phyloP scores from a whole-genome alignment of 345 rosid genomes.

The Aquilaria malaccensis region DNA sequence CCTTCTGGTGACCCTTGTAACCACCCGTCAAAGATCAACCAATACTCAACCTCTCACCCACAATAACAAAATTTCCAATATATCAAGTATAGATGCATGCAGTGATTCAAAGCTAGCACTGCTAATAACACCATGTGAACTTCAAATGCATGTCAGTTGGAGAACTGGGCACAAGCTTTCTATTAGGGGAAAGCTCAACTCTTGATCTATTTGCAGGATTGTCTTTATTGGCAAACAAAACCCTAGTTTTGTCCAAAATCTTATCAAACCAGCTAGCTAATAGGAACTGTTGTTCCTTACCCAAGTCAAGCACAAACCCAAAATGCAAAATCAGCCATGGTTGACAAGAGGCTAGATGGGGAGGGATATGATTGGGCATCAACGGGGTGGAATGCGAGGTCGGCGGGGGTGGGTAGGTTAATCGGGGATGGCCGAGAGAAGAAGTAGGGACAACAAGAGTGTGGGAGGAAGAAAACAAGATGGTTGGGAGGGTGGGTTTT shows the following conservation, averaged over 20 bases:
- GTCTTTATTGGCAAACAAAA: conserved; percentile 4
- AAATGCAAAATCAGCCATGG: conserved; percentile 2
- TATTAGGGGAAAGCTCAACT: neutral
- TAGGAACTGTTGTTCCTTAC: neutral
- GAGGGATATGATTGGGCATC: too few relatives aligned
- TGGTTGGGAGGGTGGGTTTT: too few relatives aligned
- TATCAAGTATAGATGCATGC: neutral
- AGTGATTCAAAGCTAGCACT: neutral
- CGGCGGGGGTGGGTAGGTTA: too few relatives aligned
- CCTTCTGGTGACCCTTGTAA: too few relatives aligned
- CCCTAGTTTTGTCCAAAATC: neutral
- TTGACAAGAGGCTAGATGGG: neutral
- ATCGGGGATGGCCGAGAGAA: too few relatives aligned
- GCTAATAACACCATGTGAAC: neutral
- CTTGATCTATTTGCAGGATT: neutral
- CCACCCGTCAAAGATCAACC: too few relatives aligned
- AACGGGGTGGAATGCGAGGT: too few relatives aligned
- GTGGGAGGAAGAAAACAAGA: too few relatives aligned
- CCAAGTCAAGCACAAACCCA: conserved; percentile 2
- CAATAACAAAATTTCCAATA: conserved; percentile 27
- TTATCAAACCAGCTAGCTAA: conserved; percentile 8
- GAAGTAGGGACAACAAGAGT: too few relatives aligned
- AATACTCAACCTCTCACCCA: neutral
- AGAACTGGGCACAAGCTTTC: neutral
- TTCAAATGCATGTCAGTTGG: neutral